phyloP scores from a whole-genome alignment of 1,284 basidiomycete species.

The Ceratobasidium sp. region DNA sequence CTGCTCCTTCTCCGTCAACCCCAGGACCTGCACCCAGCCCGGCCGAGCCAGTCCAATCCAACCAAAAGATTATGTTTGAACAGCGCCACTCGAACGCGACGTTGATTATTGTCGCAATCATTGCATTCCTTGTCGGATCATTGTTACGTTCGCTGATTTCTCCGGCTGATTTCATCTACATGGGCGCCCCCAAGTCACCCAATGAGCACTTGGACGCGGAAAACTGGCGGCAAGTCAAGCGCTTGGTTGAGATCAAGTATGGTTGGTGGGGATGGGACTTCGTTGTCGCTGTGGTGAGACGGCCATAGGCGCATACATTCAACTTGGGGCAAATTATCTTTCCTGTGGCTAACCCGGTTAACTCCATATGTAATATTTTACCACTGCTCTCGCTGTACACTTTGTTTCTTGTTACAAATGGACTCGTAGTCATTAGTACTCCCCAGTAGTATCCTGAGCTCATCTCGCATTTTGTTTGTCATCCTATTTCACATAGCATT shows the following conservation, averaged over 20 bases:
- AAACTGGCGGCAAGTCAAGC: conserved; percentile 82
- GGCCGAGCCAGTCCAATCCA: background rate
- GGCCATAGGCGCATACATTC: too few relatives aligned
- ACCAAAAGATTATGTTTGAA: conserved; percentile 13
- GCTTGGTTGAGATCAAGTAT: conserved; percentile 80
- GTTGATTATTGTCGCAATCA: conserved; percentile 79
- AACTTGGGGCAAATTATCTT: too few relatives aligned
- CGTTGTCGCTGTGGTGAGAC: conserved; percentile 66
- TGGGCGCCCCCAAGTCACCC: conserved; percentile 47
- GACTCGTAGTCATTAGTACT: background rate
- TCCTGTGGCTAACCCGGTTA: conserved; percentile 42
- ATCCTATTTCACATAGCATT: background rate
- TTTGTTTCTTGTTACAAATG: conserved; percentile 7
- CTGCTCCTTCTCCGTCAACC: background rate
- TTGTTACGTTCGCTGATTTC: conserved; percentile 84
- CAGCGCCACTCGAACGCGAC: conserved; percentile 56
- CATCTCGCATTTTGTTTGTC: background rate
- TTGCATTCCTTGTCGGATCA: conserved; percentile 91
- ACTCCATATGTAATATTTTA: conserved; percentile 7
- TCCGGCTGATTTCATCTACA: conserved; percentile 90
- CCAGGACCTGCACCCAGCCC: conserved; percentile 1
- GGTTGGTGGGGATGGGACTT: conserved; percentile 80
- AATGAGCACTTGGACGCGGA: conserved; percentile 44
- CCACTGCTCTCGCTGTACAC: conserved; percentile 26
- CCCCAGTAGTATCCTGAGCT: background rate